Evolutionary conservation across 2,329 filamentous ascomycete genomes (phyloP).

Genomic region (Penicillium sp.): DNA sequence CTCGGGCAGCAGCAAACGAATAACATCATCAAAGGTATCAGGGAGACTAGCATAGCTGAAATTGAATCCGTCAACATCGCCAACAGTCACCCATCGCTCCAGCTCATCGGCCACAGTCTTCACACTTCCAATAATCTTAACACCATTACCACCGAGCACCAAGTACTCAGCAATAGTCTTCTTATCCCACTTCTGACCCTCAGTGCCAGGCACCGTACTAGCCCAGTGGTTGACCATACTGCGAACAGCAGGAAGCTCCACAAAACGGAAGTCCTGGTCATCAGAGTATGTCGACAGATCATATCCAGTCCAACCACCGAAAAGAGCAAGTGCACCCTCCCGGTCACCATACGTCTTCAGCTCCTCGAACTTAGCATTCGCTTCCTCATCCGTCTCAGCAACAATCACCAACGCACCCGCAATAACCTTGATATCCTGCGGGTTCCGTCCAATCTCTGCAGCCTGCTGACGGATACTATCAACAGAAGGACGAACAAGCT

Average conservation of each 20-base stretch:
- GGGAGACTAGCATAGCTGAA: conserved; percentile 37
- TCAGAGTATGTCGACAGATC: conserved; percentile 46
- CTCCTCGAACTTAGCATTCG: conserved; percentile 45
- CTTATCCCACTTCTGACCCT: conserved; percentile 43
- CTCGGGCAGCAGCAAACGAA: conserved; percentile 35
- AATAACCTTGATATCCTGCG: conserved; percentile 45
- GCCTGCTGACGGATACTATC: conserved; percentile 45
- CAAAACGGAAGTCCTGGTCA: conserved; percentile 49
- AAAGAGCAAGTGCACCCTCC: conserved; percentile 47
- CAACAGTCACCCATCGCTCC: conserved; percentile 39
- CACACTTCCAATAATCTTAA: conserved; percentile 39
- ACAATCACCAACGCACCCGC: conserved; percentile 48
- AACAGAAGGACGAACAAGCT: conserved; percentile 44
- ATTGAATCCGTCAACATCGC: conserved; percentile 40
- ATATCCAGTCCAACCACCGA: conserved; percentile 51
- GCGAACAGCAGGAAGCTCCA: conserved; percentile 43
- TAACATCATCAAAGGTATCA: conserved; percentile 40
- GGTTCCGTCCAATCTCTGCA: conserved; percentile 40
- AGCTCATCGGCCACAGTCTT: conserved; percentile 40
- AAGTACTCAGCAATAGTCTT: conserved; percentile 37
- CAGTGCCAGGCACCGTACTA: conserved; percentile 43
- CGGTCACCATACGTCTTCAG: conserved; percentile 46
- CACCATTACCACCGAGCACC: conserved; percentile 36
- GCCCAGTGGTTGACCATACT: conserved; percentile 49
- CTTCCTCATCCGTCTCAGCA: conserved; percentile 47